phyloP scores from a whole-genome alignment of 2,329 filamentous ascomycete genomes.

The Byssothecium circinans region DNA sequence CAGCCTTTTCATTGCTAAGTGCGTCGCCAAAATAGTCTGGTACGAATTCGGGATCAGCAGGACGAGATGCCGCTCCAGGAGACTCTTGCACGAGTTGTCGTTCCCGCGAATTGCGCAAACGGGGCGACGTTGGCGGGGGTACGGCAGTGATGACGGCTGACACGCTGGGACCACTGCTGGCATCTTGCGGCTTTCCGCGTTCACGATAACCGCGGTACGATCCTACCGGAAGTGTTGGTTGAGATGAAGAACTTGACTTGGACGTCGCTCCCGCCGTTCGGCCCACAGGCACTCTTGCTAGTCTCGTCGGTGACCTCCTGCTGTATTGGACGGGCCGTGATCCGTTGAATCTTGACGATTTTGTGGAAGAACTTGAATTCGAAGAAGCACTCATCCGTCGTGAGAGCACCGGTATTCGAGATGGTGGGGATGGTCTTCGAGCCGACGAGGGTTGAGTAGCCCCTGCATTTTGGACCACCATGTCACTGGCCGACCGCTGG shows the following conservation, averaged over 20 bases:
- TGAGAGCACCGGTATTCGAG: constrained; percentile 36
- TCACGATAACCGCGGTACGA: constrained; percentile 38
- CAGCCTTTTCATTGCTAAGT: not conserved
- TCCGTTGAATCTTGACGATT: constrained; percentile 32
- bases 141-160: constrained; percentile 34
- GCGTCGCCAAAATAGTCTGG: constrained; percentile 29
- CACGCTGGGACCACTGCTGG: constrained; percentile 27
- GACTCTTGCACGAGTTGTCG: constrained; percentile 32
- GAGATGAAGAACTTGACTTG: constrained; percentile 11
- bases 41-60: constrained; percentile 22
- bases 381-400: constrained; percentile 38
- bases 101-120: constrained; percentile 39
- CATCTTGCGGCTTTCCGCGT: constrained; percentile 30
- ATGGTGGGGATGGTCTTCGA: constrained; percentile 31
- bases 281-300: constrained; percentile 19
- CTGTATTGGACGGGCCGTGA: constrained; percentile 17
- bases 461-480: constrained; percentile 15
- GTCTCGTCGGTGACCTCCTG: constrained; percentile 31
- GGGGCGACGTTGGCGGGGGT: constrained; percentile 35
- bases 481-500: constrained; percentile 23
- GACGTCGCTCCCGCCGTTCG: constrained; percentile 2
- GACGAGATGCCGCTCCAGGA: constrained; percentile 17
- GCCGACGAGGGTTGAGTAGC: constrained; percentile 17
- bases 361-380: constrained; percentile 40
- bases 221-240: constrained; percentile 27